Evolutionary conservation across 352 stramenopile species (phyloP).

Genomic region (Phytophthora sp.): DNA sequence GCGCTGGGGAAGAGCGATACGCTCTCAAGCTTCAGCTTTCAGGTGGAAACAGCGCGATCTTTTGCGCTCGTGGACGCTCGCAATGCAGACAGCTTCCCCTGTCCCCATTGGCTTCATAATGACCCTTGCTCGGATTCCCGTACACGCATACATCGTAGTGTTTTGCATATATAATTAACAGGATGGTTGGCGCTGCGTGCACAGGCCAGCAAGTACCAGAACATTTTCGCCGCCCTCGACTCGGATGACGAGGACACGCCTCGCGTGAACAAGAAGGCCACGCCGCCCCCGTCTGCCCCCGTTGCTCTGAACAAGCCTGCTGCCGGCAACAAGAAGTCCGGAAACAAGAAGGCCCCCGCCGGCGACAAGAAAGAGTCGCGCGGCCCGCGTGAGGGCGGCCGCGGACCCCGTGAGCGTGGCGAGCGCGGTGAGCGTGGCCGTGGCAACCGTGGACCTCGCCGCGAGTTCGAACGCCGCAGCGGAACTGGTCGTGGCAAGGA

Average conservation of each 20-base stretch:
- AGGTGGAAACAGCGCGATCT: conserved; percentile 30
- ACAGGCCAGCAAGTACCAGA: conserved; percentile 53
- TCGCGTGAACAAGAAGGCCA: conserved; percentile 68
- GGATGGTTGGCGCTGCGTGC: conserved; percentile 9
- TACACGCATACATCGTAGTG: conserved; percentile 10
- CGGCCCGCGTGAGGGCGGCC: conserved; percentile 53
- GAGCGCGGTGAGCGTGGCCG: conserved; percentile 52
- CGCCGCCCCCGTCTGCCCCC: conserved; percentile 52
- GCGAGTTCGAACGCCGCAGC: conserved; percentile 93
- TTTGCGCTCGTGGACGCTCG: conserved; percentile 22
- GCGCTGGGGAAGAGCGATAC: neutral
- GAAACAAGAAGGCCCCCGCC: conserved; percentile 65
- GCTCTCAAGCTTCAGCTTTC: conserved; percentile 14
- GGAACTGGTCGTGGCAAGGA: conserved; percentile 96
- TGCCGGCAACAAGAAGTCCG: conserved; percentile 82
- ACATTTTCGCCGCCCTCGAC: conserved; percentile 79
- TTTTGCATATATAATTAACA: conserved; percentile 20
- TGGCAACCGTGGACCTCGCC: conserved; percentile 68
- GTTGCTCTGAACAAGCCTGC: conserved; percentile 85
- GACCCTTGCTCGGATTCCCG: neutral
- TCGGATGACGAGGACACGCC: conserved; percentile 81
- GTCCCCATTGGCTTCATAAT: conserved; percentile 10
- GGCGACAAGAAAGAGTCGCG: conserved; percentile 65
- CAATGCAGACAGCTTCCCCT: conserved; percentile 1
- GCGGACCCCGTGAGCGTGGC: conserved; percentile 46